A percentile compares a stretch with the other conserved stretches of the same genome.
phyloP scores from a whole-genome alignment of 1,284 basidiomycete genomes.

The Phlebopus sp. region DNA sequence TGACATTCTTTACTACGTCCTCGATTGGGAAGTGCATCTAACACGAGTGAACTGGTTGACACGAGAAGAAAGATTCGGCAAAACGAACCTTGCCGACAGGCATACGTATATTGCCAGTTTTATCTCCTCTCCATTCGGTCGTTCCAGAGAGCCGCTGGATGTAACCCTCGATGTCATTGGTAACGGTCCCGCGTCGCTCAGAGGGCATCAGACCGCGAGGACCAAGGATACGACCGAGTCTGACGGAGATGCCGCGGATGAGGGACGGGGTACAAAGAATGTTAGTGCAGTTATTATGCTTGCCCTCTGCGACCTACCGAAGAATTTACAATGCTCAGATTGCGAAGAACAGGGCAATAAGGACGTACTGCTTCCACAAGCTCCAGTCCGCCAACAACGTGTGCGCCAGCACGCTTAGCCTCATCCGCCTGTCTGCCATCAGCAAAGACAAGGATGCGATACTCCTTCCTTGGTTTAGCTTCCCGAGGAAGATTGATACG shows the following conservation, averaged over 20 bases:
- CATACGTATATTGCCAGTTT: constrained; percentile 79
- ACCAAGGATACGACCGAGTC: constrained; percentile 87
- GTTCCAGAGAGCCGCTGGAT: constrained; percentile 80
- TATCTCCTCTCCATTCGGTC: constrained; percentile 93
- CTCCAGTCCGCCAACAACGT: constrained; percentile 84
- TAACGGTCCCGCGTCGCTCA: constrained; percentile 91
- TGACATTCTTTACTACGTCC: constrained; percentile 79
- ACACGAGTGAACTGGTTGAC: constrained; percentile 2
- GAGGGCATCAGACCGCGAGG: constrained; percentile 96
- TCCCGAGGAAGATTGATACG: constrained; percentile 70
- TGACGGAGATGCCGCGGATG: constrained; percentile 75
- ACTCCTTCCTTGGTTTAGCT: constrained; percentile 67
- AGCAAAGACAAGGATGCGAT: constrained; percentile 84
- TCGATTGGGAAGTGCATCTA: constrained; percentile 73
- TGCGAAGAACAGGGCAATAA: not conserved
- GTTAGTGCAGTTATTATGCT: constrained; percentile 66
- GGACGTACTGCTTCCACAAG: constrained; percentile 72
- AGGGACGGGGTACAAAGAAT: constrained; percentile 83
- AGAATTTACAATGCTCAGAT: constrained; percentile 10
- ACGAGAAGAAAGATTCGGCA: not conserved
- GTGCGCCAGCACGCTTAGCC: constrained; percentile 78
- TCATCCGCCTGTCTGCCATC: constrained; percentile 76
- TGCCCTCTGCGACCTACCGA: constrained; percentile 64
- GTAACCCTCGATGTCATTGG: constrained; percentile 79
- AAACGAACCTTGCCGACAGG: constrained; percentile 65